phyloP scores from a whole-genome alignment of 148 eudicot genomes.

The Nyssa sinensis region DNA sequence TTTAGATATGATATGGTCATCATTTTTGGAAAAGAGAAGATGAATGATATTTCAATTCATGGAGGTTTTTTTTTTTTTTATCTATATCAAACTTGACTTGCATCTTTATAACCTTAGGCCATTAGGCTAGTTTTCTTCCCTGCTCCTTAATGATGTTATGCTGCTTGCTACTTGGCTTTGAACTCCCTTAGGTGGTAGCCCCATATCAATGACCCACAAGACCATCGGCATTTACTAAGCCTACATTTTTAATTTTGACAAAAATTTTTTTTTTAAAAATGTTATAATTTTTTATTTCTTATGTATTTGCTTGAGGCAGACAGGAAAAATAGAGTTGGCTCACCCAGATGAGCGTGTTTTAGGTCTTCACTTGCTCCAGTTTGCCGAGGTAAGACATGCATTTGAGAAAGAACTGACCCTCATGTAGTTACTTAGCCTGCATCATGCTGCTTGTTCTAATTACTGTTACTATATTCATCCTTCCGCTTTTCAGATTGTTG shows the following conservation, averaged over 20 bases:
- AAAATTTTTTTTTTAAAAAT: too few species aligned
- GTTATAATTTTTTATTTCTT: neutral
- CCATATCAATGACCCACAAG: too few species aligned
- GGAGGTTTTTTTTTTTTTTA: neutral
- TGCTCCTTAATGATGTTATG: too few species aligned
- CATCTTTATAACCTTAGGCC: too few species aligned
- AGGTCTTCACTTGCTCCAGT: constrained; percentile 81
- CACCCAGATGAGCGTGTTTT: constrained; percentile 73
- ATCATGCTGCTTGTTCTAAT: neutral
- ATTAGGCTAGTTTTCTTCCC: too few species aligned
- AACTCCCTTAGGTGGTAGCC: too few species aligned
- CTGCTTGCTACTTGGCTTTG: too few species aligned
- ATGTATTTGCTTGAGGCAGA: constrained; percentile 47
- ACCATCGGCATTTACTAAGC: too few species aligned
- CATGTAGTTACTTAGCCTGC: neutral
- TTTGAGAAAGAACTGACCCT: neutral
- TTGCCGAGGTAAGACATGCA: constrained; percentile 66
- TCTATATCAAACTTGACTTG: neutral
- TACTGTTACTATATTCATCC: neutral
- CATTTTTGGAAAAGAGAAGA: too few species aligned
- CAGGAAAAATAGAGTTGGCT: constrained; percentile 47
- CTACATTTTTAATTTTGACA: too few species aligned
- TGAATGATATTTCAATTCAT: neutral
- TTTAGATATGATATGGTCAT: too few species aligned
- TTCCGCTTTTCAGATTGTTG: constrained; percentile 54